phyloP scores from a whole-genome alignment of 257 asterid genomes.

The Eustoma russellianum region DNA sequence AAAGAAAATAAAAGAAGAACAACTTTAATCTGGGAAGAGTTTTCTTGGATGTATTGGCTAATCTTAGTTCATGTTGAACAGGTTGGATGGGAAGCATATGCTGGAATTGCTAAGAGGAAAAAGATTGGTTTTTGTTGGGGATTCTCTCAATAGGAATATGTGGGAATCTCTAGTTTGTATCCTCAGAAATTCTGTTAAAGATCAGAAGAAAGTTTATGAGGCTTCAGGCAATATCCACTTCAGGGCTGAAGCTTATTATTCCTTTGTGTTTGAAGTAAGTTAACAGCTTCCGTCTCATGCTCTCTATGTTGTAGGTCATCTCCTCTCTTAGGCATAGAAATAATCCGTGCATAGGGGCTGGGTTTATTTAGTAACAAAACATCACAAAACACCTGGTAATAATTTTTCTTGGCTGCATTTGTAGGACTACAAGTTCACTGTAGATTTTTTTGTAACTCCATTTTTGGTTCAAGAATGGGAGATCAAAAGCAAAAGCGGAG shows the following conservation, averaged over 20 bases:
- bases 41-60: background rate
- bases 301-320: background rate
- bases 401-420: background rate
- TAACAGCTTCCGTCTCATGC: background rate
- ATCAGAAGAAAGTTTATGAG: conserved; percentile 55
- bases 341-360: background rate
- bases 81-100: conserved; percentile 52
- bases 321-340: no score
- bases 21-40: background rate
- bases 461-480: conserved; percentile 78
- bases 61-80: conserved; percentile 14
- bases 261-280: conserved; percentile 50
- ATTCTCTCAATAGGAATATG: conserved; percentile 75
- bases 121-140: conserved; percentile 61
- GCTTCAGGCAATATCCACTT: conserved; percentile 48
- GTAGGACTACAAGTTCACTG: conserved; percentile 47
- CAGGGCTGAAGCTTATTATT: conserved; percentile 55
- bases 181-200: conserved; percentile 45
- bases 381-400: background rate
- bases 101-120: conserved; percentile 55
- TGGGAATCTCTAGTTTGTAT: conserved; percentile 74
- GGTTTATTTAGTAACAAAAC: no score
- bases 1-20: no score
- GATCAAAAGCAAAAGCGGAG: conserved; percentile 25
- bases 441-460: conserved; percentile 62